Base-by-base conservation (phyloP, 2,329 filamentous ascomycete genomes). In the Cladophialophora immunda region DNA sequence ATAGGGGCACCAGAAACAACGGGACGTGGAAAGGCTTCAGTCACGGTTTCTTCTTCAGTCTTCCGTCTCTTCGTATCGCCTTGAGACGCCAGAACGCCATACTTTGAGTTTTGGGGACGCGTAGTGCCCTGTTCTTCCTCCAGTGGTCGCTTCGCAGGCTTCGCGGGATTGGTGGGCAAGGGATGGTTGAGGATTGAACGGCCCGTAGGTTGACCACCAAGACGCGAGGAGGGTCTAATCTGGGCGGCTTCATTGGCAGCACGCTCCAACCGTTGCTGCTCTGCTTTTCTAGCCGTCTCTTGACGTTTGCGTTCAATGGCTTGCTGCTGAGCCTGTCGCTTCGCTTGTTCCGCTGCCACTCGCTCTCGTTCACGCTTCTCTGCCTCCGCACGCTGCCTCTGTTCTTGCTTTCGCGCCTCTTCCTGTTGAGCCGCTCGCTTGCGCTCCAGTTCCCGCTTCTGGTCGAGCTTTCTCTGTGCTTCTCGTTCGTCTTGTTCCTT, bases 401-500 rank as follows among this genome's bases (percentile, higher is more conserved):
- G 85, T 70, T 84, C 86, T 72, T 89, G 87, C 47, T 83, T 84
- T 69, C 90, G 88, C 17, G 82, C 81, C 70, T 92, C 89, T 61
- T 86, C 84, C 62, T 86, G 86, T 30, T 82, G 79, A 41, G 86
- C 87, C 56, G 87, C 87, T 66, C 91, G 86, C 80, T 93, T 93
- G 56, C 91, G 89, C 76, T 97, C 93, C 36, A 91, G 81, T 73
- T 96, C 92, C 17, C 89, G 86, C 79, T 96, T 97, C 41, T 90
- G 89, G 22, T 96, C 92, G 8, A 90, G 89, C 75, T 92, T 94
- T 58, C 90, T 88, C 73, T 93, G 89, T 15, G 88, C 87, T 70
- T 93, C 92, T 56, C 89, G 88, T 75, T 96, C 92, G 73, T 97
- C 93, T 76, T 87, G 68, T 76, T 97, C 93, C 76, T 91, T 94